A percentile compares a stretch with the other conserved stretches of the same genome.
These are phyloP conservation scores for Solanum paucissectum DNA, from an alignment of 257 asterid species.

Conservation along the genomic window DNA sequence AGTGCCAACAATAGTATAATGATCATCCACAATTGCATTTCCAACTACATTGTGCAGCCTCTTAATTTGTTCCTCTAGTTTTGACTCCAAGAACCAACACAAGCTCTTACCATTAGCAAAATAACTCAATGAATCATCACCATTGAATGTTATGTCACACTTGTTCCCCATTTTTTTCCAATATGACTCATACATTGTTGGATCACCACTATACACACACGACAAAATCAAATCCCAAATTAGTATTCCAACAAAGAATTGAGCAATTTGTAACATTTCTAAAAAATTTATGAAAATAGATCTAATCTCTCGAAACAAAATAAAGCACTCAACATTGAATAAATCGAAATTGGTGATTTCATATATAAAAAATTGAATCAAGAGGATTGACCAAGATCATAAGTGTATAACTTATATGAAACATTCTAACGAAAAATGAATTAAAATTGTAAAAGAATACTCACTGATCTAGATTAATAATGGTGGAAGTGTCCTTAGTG, in stretches of 20 bases:
- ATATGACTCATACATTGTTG: conserved; percentile 30
- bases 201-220: conserved; percentile 35
- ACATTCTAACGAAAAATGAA: background rate
- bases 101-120: no score
- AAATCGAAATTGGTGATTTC: background rate
- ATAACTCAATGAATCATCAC: no score
- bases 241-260: background rate
- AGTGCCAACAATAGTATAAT: no score
- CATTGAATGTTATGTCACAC: no score
- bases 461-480: conserved; percentile 65
- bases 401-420: background rate
- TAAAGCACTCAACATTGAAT: no score
- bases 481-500: background rate
- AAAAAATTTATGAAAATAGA: background rate
- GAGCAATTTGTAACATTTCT: background rate
- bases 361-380: no score
- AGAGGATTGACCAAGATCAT: no score
- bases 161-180: conserved; percentile 16
- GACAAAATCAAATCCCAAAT: background rate
- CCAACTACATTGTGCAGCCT: no score
- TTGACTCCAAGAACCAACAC: no score
- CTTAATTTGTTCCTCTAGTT: no score
- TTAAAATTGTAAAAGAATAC: background rate
- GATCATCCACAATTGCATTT: no score
- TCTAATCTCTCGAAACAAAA: no score